phyloP scores from a whole-genome alignment of 2,329 filamentous ascomycete species.

The Sclerotinia borealis region DNA sequence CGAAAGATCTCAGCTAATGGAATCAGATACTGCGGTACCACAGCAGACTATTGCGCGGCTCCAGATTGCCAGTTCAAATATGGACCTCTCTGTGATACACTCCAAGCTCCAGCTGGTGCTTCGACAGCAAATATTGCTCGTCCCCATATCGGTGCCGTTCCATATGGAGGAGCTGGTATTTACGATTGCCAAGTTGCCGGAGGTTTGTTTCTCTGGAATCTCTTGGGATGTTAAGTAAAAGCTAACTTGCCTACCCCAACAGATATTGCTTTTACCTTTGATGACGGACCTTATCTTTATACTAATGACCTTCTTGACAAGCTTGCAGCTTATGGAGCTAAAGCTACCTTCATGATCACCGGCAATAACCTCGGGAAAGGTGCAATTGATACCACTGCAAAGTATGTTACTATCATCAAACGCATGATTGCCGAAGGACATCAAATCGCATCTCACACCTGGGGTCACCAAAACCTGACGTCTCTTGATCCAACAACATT shows the following conservation, averaged over 20 bases:
- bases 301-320: conserved; percentile 49
- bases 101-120: conserved; percentile 43
- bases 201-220: conserved; percentile 25
- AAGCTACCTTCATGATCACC: conserved; percentile 57
- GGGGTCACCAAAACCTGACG: conserved; percentile 45
- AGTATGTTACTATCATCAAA: conserved; percentile 42
- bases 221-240: not conserved
- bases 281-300: conserved; percentile 60
- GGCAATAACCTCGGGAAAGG: conserved; percentile 46
- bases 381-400: conserved; percentile 35
- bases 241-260: not conserved
- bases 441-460: conserved; percentile 55
- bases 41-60: conserved; percentile 49
- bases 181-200: conserved; percentile 49
- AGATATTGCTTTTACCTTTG: conserved; percentile 59
- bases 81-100: conserved; percentile 53
- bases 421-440: conserved; percentile 38
- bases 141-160: conserved; percentile 46
- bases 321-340: conserved; percentile 52
- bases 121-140: conserved; percentile 47
- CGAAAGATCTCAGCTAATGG: not conserved
- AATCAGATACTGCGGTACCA: conserved; percentile 25
- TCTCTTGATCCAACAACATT: conserved; percentile 39
- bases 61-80: conserved; percentile 57
- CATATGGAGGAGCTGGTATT: conserved; percentile 52